Conservation (phyloP, 352 stramenopile species). For the Globisporangium solare region DNA sequence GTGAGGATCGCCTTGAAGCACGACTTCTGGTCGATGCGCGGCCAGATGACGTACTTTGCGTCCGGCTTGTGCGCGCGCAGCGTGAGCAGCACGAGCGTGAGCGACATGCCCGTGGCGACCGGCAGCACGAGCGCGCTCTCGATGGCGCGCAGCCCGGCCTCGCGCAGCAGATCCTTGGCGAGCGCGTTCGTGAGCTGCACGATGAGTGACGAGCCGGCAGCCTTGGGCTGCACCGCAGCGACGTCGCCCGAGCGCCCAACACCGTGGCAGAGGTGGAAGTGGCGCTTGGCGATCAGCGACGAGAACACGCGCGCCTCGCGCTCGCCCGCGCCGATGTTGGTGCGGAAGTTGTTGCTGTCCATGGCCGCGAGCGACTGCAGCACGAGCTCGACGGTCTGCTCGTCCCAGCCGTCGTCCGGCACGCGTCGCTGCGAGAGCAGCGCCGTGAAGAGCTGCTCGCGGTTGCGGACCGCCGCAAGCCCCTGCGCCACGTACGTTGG, state of each 20-base stretch:
- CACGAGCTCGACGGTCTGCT: conserved; percentile 79
- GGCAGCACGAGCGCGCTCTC: conserved; percentile 90
- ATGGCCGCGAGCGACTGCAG: conserved; percentile 84
- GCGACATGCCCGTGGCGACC: conserved; percentile 96
- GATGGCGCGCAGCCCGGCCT: conserved; percentile 72
- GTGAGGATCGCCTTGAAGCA: conserved; percentile 97
- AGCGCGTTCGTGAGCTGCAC: conserved; percentile 92
- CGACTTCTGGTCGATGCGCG: conserved; percentile 99
- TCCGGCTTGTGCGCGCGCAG: conserved; percentile 54
- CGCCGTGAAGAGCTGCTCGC: conserved; percentile 58
- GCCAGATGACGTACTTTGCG: conserved; percentile 87
- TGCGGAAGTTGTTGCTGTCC: conserved; percentile 94
- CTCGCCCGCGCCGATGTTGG: conserved; percentile 93
- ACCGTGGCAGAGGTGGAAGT: conserved; percentile 94
- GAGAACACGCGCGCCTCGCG: conserved; percentile 94
- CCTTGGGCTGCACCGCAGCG: conserved; percentile 98
- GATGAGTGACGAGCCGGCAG: conserved; percentile 94
- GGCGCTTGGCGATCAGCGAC: conserved; percentile 69
- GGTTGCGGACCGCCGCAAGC: conserved; percentile 43
- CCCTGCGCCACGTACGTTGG: conserved; percentile 73
- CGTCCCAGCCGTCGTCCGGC: conserved; percentile 87
- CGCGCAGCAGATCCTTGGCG: conserved; percentile 85
- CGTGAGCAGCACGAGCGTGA: conserved; percentile 88
- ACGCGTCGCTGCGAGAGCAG: conserved; percentile 81
- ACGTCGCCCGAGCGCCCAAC: conserved; percentile 97